Percentiles rank a stretch among this genome's conserved stretches.
These are phyloP conservation scores for Diversispora epigaea DNA, from an alignment of 192 early-diverging fungal species.

Conservation along the genomic window DNA sequence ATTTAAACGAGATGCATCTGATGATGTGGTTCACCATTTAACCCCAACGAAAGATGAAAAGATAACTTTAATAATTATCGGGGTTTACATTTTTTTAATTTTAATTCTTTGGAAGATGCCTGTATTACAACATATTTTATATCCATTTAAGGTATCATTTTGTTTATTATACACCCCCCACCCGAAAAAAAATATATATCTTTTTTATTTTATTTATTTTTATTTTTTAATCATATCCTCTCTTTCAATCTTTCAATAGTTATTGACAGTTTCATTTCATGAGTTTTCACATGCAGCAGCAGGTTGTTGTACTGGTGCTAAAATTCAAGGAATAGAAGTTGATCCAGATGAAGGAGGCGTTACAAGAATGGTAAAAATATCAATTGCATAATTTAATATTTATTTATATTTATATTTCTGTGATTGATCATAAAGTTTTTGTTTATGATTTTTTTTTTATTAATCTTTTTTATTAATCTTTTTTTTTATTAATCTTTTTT, in stretches of 20 bases:
- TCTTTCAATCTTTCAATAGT: constrained; percentile 45
- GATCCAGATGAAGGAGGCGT: constrained; percentile 93
- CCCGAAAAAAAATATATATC: neutral
- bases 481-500: too few species aligned
- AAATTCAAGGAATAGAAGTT: constrained; percentile 83
- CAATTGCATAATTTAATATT: neutral
- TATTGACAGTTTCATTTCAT: constrained; percentile 89
- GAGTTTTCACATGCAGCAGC: constrained; percentile 94
- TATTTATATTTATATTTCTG: neutral
- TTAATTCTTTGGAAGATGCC: constrained; percentile 88
- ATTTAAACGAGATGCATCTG: neutral
- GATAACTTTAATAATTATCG: constrained; percentile 45
- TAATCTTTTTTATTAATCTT: too few species aligned
- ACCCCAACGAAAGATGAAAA: neutral
- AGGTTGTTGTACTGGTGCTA: constrained; percentile 83
- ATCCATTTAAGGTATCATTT: constrained; percentile 80
- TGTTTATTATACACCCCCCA: constrained; percentile 8
- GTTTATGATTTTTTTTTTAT: too few species aligned
- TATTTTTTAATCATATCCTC: too few species aligned
- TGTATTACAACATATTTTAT: constrained; percentile 76
- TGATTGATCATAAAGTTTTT: neutral
- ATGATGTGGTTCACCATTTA: neutral
- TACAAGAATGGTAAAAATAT: constrained; percentile 64
- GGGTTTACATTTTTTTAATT: constrained; percentile 66
- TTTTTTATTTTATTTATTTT: constrained; percentile 8